Percentiles rank a stretch among this genome's conserved stretches.
Conservation (phyloP, 1,139 yeast species). For the Pichia kudriavzevii region DNA sequence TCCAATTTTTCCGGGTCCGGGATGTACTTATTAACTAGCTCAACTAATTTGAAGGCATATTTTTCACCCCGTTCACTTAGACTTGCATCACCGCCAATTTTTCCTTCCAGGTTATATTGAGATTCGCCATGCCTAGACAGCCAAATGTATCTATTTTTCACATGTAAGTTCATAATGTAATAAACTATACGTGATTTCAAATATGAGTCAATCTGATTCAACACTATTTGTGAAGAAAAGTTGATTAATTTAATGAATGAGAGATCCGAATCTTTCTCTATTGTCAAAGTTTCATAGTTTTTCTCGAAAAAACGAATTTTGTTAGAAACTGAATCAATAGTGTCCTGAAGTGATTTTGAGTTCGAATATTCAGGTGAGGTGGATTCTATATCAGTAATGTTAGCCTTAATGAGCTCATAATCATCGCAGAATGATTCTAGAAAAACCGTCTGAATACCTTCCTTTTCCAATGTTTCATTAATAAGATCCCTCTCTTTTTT, state of each 20-base stretch:
- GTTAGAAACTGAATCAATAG: constrained; percentile 61
- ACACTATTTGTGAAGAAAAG: constrained; percentile 78
- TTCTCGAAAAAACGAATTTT: constrained; percentile 69
- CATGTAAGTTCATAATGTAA: constrained; percentile 91
- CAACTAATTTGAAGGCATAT: constrained; percentile 79
- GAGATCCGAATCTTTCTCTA: constrained; percentile 48
- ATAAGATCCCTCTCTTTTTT: constrained; percentile 62
- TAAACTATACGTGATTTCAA: constrained; percentile 89
- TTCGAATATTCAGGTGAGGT: constrained; percentile 14
- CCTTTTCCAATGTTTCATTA: constrained; percentile 52
- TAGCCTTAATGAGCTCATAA: constrained; percentile 65
- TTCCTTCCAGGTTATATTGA: constrained; percentile 83
- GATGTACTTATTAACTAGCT: constrained; percentile 63
- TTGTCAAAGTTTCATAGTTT: constrained; percentile 66
- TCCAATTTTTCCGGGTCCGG: constrained; percentile 64
- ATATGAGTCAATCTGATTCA: constrained; percentile 81
- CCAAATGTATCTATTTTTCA: constrained; percentile 88
- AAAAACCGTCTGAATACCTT: constrained; percentile 80
- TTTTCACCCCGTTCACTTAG: constrained; percentile 79
- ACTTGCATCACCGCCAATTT: constrained; percentile 93
- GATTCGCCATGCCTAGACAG: constrained; percentile 95
- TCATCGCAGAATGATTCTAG: constrained; percentile 90
- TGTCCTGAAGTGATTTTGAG: constrained; percentile 33
- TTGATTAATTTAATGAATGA: constrained; percentile 84
- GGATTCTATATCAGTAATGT: constrained; percentile 35